Conservation (phyloP, 1,284 basidiomycete genomes). For the Naganishia albida region DNA sequence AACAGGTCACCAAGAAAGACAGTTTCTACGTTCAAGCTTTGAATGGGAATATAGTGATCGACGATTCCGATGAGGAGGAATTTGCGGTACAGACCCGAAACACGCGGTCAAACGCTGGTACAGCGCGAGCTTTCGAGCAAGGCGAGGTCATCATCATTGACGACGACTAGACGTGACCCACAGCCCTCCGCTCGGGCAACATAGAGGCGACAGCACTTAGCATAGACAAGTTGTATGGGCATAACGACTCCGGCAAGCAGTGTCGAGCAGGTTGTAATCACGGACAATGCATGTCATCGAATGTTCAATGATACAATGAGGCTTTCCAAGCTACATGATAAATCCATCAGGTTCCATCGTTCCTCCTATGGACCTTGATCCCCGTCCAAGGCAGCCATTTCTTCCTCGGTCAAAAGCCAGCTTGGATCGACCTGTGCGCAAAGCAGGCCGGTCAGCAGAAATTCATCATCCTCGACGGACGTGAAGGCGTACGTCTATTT, state of each 20-base stretch:
- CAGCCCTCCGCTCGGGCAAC: no score
- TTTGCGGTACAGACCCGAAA: not conserved
- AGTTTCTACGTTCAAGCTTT: conserved; percentile 16
- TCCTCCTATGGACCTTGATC: conserved; percentile 1
- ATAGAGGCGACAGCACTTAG: not conserved
- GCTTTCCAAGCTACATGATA: no score
- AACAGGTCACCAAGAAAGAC: conserved; percentile 1
- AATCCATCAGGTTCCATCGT: no score
- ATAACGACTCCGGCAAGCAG: not conserved
- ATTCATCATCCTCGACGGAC: not conserved
- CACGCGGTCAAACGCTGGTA: not conserved
- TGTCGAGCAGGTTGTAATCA: conserved; percentile 2
- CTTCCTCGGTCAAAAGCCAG: conserved; percentile 32
- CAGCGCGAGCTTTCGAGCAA: not conserved
- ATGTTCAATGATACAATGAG: not conserved
- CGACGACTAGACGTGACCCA: not conserved
- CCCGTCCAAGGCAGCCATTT: conserved; percentile 25
- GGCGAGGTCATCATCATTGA: conserved; percentile 7
- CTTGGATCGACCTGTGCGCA: conserved; percentile 30
- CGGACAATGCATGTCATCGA: conserved; percentile 7
- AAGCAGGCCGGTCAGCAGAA: not conserved
- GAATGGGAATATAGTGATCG: conserved; percentile 1
- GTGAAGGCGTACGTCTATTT: conserved; percentile 20
- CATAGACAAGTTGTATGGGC: not conserved
- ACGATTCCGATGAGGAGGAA: conserved; percentile 9